A percentile compares a stretch with the other conserved stretches of the same genome.
Evolutionary conservation across 192 early-diverging fungal genomes (phyloP).

Genomic region (Backusella morwellensis): DNA sequence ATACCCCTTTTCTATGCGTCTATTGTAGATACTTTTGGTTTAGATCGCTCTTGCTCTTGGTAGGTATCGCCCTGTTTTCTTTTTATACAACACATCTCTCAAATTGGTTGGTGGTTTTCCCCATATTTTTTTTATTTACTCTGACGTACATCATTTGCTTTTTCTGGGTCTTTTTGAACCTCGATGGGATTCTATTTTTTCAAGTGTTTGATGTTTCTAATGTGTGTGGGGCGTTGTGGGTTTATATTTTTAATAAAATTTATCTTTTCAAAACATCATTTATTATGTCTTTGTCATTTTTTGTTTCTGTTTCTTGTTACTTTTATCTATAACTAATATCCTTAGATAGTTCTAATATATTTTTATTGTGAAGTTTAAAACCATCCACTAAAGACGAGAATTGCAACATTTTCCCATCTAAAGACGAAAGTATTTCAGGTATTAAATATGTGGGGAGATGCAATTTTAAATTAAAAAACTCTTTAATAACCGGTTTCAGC

Average conservation of each 20-base stretch:
- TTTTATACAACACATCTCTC: not conserved
- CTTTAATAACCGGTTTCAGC: too few species aligned
- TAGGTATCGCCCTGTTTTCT: not conserved
- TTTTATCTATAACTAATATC: too few species aligned
- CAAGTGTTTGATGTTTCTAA: not conserved
- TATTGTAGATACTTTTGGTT: not conserved
- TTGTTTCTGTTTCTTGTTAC: not conserved
- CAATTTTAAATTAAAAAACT: too few species aligned
- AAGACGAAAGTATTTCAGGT: too few species aligned
- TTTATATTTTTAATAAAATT: not conserved
- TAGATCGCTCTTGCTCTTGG: not conserved
- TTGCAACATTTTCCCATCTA: too few species aligned
- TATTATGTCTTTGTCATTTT: not conserved
- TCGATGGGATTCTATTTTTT: slow-evolving; percentile 5
- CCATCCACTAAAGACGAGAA: too few species aligned
- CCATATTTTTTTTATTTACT: not conserved
- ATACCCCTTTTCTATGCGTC: not conserved
- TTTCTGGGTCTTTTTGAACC: not conserved
- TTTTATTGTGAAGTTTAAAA: too few species aligned
- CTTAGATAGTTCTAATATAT: too few species aligned
- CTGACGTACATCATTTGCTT: not conserved
- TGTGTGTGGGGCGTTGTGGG: not conserved
- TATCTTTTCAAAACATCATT: not conserved
- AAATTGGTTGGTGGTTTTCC: not conserved
- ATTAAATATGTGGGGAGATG: too few species aligned